A percentile compares a stretch with the other conserved stretches of the same genome.
Conservation (phyloP, 2,329 filamentous ascomycete species). For the Didymella exigua region DNA sequence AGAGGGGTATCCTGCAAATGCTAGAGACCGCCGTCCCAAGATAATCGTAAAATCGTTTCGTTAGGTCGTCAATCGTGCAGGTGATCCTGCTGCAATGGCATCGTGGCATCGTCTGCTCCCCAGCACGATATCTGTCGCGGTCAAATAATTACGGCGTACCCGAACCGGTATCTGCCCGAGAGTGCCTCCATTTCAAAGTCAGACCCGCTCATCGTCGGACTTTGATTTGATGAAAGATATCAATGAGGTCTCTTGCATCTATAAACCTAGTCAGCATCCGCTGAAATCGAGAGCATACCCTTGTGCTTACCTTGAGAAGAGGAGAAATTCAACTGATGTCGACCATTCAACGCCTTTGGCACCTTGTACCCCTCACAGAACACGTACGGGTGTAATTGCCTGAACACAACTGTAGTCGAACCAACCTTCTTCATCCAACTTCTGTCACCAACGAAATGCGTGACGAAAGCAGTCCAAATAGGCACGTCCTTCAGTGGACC, state of each 20-base stretch:
- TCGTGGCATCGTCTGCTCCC: neutral
- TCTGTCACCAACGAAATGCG: constrained; percentile 51
- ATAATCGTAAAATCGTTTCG: constrained; percentile 36
- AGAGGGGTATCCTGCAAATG: constrained; percentile 44
- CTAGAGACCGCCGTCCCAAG: constrained; percentile 33
- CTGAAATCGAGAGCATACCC: neutral
- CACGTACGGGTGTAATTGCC: constrained; percentile 58
- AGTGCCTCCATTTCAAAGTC: neutral
- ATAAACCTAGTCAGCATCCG: neutral
- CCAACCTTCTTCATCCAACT: constrained; percentile 56
- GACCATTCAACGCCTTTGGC: constrained; percentile 37
- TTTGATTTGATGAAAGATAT: constrained; percentile 41
- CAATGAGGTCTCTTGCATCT: constrained; percentile 41
- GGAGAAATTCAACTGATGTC: constrained; percentile 44
- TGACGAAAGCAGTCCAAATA: constrained; percentile 61
- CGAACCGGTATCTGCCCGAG: neutral
- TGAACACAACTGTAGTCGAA: constrained; percentile 54
- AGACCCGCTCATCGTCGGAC: constrained; percentile 10
- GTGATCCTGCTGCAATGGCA: constrained; percentile 12
- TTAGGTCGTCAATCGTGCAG: constrained; percentile 27
- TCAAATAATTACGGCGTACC: constrained; percentile 8
- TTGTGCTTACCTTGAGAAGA: constrained; percentile 38
- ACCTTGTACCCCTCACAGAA: constrained; percentile 58
- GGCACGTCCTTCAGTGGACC: constrained; percentile 61
- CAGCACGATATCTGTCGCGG: constrained; percentile 1